Percentiles rank a stretch among this genome's conserved stretches.
These are phyloP conservation scores for Boletus barrowsii DNA, from an alignment of 768 basidiomycete species.

Conservation along the genomic window DNA sequence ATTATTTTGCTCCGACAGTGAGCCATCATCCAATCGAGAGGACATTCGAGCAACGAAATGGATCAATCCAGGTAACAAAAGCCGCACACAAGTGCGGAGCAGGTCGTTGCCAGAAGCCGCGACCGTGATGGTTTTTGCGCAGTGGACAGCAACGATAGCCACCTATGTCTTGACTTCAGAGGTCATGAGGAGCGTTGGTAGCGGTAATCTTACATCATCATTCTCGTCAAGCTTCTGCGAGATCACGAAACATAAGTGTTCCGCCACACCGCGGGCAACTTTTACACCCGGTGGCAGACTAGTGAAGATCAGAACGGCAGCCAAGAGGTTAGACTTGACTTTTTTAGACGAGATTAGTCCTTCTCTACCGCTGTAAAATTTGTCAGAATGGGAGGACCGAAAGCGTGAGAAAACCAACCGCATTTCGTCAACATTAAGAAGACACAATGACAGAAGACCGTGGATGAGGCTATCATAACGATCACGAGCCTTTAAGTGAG, in stretches of 20 bases:
- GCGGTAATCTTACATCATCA: slow-evolving; percentile 52
- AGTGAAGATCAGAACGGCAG: slow-evolving; percentile 81
- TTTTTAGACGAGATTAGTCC: slow-evolving; percentile 77
- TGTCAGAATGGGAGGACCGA: slow-evolving; percentile 2
- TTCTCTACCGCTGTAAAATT: slow-evolving; percentile 62
- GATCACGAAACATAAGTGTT: slow-evolving; percentile 82
- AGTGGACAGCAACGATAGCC: slow-evolving; percentile 84
- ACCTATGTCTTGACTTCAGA: slow-evolving; percentile 42
- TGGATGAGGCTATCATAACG: slow-evolving; percentile 64
- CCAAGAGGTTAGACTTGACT: slow-evolving; percentile 86
- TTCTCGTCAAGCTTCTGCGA: slow-evolving; percentile 72
- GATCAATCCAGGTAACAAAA: slow-evolving; percentile 80
- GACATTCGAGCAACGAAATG: slow-evolving; percentile 73
- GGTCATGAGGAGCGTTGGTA: background rate
- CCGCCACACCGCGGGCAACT: slow-evolving; percentile 71
- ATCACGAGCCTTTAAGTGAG: slow-evolving; percentile 41
- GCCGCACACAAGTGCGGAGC: slow-evolving; percentile 66
- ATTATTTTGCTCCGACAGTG: slow-evolving; percentile 52
- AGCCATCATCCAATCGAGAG: slow-evolving; percentile 54
- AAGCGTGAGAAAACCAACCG: slow-evolving; percentile 49
- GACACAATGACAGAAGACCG: slow-evolving; percentile 79
- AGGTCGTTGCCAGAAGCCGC: slow-evolving; percentile 67
- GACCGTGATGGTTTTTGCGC: slow-evolving; percentile 77
- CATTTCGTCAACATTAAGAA: slow-evolving; percentile 89
- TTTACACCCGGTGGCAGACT: slow-evolving; percentile 64